These are phyloP conservation scores for Fusarium anguioides DNA, from an alignment of 2,329 filamentous ascomycete genomes.

Conservation along the genomic window DNA sequence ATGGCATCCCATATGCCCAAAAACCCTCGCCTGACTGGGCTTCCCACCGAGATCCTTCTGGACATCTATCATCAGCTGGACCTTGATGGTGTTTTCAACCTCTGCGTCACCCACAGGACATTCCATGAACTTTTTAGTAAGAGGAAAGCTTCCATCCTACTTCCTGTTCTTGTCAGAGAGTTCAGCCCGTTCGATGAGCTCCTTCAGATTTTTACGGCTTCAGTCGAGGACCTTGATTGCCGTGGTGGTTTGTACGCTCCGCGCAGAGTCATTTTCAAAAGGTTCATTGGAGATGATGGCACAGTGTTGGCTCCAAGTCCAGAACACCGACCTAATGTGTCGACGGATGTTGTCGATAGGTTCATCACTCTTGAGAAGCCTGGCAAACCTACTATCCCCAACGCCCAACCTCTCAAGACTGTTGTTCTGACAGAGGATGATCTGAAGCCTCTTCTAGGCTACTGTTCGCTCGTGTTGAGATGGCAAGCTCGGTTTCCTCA, in stretches of 20 bases:
- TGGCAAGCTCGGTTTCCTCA: constrained; percentile 57
- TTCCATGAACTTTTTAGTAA: constrained; percentile 56
- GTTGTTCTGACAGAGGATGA: constrained; percentile 50
- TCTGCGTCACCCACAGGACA: constrained; percentile 52
- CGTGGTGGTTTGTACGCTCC: constrained; percentile 52
- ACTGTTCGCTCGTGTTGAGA: constrained; percentile 51
- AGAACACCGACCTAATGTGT: constrained; percentile 13
- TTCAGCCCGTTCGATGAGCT: constrained; percentile 59
- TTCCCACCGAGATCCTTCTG: constrained; percentile 61
- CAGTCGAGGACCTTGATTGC: constrained; percentile 50
- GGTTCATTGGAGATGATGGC: constrained; percentile 50
- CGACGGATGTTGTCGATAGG: not conserved
- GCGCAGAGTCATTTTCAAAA: constrained; percentile 54
- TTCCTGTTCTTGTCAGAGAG: constrained; percentile 55
- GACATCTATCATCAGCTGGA: constrained; percentile 61
- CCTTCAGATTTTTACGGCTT: constrained; percentile 59
- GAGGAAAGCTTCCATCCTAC: constrained; percentile 56
- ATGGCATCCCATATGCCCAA: constrained; percentile 37
- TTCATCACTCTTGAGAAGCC: constrained; percentile 42
- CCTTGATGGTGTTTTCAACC: constrained; percentile 53
- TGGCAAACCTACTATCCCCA: constrained; percentile 22
- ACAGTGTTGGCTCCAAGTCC: constrained; percentile 39
- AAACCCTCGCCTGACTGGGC: constrained; percentile 40
- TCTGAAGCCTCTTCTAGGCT: constrained; percentile 48
- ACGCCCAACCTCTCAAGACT: constrained; percentile 29